Conservation (phyloP, 768 basidiomycete species). For the Collybia sordida region DNA sequence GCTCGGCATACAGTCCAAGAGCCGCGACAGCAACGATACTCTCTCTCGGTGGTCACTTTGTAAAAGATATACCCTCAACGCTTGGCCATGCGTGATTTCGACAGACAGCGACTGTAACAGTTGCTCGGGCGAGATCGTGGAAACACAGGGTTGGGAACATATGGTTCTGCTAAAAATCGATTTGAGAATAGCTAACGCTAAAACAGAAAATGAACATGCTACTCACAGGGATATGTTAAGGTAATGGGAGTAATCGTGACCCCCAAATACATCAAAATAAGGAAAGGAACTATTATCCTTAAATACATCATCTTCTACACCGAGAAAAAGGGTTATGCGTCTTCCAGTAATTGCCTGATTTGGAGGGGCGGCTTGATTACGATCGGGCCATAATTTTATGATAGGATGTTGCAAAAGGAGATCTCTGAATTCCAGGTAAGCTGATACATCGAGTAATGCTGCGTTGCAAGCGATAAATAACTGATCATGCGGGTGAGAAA, state of each 20-base stretch:
- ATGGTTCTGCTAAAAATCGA: conserved; percentile 1
- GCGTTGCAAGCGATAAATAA: conserved; percentile 15
- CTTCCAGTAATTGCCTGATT: conserved; percentile 4
- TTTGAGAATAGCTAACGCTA: neutral
- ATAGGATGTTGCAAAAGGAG: conserved; percentile 12
- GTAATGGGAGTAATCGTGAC: conserved; percentile 10
- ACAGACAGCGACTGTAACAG: conserved; percentile 8
- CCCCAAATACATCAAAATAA: neutral
- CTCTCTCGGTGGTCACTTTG: conserved; percentile 6
- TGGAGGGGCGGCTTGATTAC: neutral
- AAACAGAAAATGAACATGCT: neutral
- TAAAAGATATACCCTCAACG: conserved; percentile 12
- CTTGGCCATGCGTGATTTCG: conserved; percentile 14
- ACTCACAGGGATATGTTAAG: conserved; percentile 7
- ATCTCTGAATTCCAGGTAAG: conserved; percentile 10
- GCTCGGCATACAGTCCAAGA: conserved; percentile 4
- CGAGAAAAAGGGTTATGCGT: conserved; percentile 7
- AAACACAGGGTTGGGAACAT: conserved; percentile 12
- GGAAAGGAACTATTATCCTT: too few species aligned
- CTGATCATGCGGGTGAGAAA: neutral
- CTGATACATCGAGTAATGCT: conserved; percentile 11
- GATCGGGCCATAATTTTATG: conserved; percentile 8
- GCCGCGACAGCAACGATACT: conserved; percentile 5
- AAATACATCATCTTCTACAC: conserved; percentile 6
- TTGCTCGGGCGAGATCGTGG: conserved; percentile 5